Percentiles rank a stretch among this genome's conserved stretches.
phyloP scores from a whole-genome alignment of 2,329 filamentous ascomycete species.

The Grosmannia huntii region DNA sequence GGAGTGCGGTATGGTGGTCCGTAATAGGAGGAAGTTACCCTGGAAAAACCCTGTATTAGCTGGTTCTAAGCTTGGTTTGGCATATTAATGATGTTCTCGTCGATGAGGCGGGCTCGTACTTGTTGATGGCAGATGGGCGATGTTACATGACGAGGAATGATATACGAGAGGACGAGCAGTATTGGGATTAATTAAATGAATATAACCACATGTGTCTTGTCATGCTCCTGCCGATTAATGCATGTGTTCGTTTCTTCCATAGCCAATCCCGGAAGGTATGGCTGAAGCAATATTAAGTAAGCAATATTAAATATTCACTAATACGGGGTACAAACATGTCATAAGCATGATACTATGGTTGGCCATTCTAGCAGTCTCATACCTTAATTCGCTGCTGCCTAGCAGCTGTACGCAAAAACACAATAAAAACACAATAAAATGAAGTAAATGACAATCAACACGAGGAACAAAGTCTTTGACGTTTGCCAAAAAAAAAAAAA shows the following conservation, averaged over 20 bases:
- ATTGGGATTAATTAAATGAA: neutral
- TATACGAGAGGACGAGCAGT: neutral
- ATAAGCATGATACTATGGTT: neutral
- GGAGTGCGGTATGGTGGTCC: slow-evolving; percentile 42
- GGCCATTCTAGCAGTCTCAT: neutral
- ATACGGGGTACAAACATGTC: no score
- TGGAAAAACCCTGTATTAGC: neutral
- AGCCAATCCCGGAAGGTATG: neutral
- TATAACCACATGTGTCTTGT: neutral
- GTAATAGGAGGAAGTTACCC: neutral
- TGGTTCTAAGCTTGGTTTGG: neutral
- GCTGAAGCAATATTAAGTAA: neutral
- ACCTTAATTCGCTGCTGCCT: neutral
- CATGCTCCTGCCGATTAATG: neutral
- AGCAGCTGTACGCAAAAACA: neutral
- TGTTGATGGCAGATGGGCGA: neutral
- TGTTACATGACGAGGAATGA: neutral
- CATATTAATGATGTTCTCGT: neutral
- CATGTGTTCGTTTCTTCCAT: no score
- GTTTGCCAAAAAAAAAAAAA: neutral
- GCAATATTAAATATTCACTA: no score
- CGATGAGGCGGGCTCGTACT: neutral
- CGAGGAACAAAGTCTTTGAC: neutral
- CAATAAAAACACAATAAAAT: no score
- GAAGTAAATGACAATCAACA: no score